Base-by-base conservation (phyloP, 1,139 yeast genomes). In the Debaryomycetaceae sp. region DNA sequence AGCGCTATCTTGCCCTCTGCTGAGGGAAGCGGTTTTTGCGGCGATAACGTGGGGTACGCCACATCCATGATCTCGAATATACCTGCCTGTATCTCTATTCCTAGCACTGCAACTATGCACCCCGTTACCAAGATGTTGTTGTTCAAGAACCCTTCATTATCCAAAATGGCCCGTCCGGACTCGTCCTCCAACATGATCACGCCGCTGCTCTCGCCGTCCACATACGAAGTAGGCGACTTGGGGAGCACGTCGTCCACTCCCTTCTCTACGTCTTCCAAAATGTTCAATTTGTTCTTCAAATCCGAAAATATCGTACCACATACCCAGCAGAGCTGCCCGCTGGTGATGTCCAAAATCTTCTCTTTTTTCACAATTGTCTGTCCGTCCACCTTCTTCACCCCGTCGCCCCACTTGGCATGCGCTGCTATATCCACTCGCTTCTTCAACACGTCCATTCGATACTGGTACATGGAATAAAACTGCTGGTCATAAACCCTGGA, bases 111-210 rank as follows among this genome's bases (percentile, higher is more conserved):
- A 9, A 89, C 79, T 1, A 91, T 83, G 17, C 83, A 77, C 2
- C 99, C 99, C 0, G 98, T 91, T 0, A 91, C 95, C 30, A 92
- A 67, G 3, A 75, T 61, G 59, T 78, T 50, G 50, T 65, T 51
- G 42, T 51, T 46, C 42, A 73, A 67, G 37, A 82, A 65, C 15
- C 75, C 69, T 29, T 79, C 83, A 26, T 95, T 95, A 37, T 78
- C 80, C 26, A 92, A 65, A 22, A 80, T 61, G 8, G 95, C 83
- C 37, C 99, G 70, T 5, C 99, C 98, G 38, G 92, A 82, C 55
- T 91, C 98, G 61, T 94, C 98, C 59, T 92, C 98, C 34, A 94
- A 59, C 83, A 83, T 79, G 17, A 87, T 87, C 16, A 81, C 68
- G 1, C 73, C 77, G 33, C 46, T 44, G 4, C 50, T 56, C 2